A percentile compares a stretch with the other conserved stretches of the same genome.
These are phyloP conservation scores for Euphorbia peplus DNA, from an alignment of 345 rosid genomes.

Conservation along the genomic window DNA sequence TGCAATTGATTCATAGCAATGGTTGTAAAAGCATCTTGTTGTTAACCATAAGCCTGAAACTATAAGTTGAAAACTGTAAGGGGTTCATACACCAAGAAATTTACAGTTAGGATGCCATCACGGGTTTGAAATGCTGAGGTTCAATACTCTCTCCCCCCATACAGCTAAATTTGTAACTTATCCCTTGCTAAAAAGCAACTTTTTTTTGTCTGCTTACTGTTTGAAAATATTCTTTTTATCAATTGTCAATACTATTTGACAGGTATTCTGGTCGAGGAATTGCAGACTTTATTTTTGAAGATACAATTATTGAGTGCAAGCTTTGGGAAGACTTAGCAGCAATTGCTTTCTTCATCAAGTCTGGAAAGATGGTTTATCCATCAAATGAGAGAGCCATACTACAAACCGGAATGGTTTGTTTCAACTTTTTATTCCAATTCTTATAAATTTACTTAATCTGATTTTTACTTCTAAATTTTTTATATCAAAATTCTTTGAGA, in stretches of 20 bases:
- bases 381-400: conserved; percentile 50
- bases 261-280: conserved; percentile 51
- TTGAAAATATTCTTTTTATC: not conserved
- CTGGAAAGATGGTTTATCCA: conserved; percentile 55
- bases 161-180: too few relatives aligned
- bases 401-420: conserved; percentile 48
- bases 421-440: not conserved
- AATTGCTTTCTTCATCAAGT: conserved; percentile 34
- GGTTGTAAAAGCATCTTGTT: not conserved
- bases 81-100: not conserved
- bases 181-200: not conserved
- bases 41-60: not conserved
- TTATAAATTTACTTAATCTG: not conserved
- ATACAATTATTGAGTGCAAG: conserved; percentile 54
- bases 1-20: not conserved
- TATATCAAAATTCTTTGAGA: not conserved
- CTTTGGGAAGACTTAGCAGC: conserved; percentile 58
- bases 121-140: not conserved
- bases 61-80: not conserved
- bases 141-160: too few relatives aligned
- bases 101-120: not conserved
- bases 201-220: not conserved
- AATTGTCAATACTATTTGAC: conserved; percentile 10
- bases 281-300: conserved; percentile 52
- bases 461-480: not conserved